Evolutionary conservation across 2,329 filamentous ascomycete species (phyloP), one percentile per base, ranked within the genome.

Genomic region (Neoarthrinium moseri): DNA sequence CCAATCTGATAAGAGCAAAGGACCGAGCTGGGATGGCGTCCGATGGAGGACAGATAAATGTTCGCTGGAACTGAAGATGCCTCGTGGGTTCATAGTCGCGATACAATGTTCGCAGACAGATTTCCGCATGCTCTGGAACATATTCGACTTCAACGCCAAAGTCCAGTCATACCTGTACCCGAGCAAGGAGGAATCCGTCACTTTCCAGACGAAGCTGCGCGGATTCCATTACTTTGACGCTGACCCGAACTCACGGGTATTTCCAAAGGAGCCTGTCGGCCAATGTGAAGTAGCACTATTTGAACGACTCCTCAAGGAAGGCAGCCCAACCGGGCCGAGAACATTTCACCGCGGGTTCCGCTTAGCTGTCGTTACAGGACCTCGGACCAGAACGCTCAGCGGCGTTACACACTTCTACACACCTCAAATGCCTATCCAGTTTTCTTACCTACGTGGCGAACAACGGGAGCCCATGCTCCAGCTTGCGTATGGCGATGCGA

Each of bases 211-310:
- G 6, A 83, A 80, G 2, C 70, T 96, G 7, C 81, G 81, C 35
- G 80, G 84, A 21, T 89, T 95, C 53, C 88, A 92, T 57, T 94
- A 92, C 61, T 85, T 90, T 58, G 89, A 95, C 58, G 76, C 84
- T 2, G 79, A 82, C 54, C 72, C 82, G n/a, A 76, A 87, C 48
- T 76, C 86, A 12, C 78, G 83, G 47, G 75, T 80, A 2, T 96
- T 96, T 61, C 89, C 90, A 5, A 77, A 83, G 37, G 90, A 95
- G 20, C 75, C 86, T 5, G 76, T 91, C 5, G 74, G 80, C 29
- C 76, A 81, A 33, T 95, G 89, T 63, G 84, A 86, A 32, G 68
- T 94, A 22, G 80, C 83, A 6, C 63, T 96, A 4, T 95, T 92
- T 58, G 89, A 95, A 61, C 84, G 79, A 54, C 71, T 81, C 1